Evolutionary conservation across 495 filamentous ascomycete species (phyloP).

Genomic region (Collariella sp.): DNA sequence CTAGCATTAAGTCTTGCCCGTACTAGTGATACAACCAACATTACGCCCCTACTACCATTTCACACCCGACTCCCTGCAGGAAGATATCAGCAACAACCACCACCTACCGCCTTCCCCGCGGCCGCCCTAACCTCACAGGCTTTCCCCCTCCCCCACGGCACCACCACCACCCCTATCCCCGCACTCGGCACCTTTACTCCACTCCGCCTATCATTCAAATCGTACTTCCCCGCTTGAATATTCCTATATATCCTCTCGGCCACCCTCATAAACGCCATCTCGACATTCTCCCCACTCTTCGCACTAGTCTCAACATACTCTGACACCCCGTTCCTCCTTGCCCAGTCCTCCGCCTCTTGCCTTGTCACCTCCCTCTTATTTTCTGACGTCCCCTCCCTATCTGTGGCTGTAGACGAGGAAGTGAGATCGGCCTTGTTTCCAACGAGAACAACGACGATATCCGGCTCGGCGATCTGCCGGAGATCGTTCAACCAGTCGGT

Average conservation of each 20-base stretch:
- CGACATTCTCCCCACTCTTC: constrained; percentile 87
- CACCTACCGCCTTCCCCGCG: constrained; percentile 1
- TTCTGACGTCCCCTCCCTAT: background rate
- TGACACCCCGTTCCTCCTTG: constrained; percentile 66
- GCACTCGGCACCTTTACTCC: constrained; percentile 66
- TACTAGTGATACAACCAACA: background rate
- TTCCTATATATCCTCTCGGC: constrained; percentile 92
- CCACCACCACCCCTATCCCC: background rate
- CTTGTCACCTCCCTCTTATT: constrained; percentile 50
- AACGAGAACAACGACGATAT: constrained; percentile 87
- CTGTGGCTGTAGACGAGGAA: constrained; percentile 7
- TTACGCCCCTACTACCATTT: too few relatives aligned
- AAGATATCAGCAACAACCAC: constrained; percentile 12
- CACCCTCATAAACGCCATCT: constrained; percentile 84
- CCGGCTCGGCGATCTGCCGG: constrained; percentile 86
- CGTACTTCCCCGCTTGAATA: constrained; percentile 86
- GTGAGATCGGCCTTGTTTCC: constrained; percentile 90
- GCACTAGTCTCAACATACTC: constrained; percentile 94
- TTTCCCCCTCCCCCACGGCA: constrained; percentile 47
- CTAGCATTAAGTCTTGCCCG: background rate
- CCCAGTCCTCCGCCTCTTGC: constrained; percentile 84
- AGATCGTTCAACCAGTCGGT: constrained; percentile 99
- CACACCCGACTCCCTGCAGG: background rate
- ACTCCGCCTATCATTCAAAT: constrained; percentile 84
- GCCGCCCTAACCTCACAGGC: constrained; percentile 31